These are phyloP conservation scores for Exophiala dermatitidis DNA, from an alignment of 2,329 filamentous ascomycete species.

Conservation along the genomic window DNA sequence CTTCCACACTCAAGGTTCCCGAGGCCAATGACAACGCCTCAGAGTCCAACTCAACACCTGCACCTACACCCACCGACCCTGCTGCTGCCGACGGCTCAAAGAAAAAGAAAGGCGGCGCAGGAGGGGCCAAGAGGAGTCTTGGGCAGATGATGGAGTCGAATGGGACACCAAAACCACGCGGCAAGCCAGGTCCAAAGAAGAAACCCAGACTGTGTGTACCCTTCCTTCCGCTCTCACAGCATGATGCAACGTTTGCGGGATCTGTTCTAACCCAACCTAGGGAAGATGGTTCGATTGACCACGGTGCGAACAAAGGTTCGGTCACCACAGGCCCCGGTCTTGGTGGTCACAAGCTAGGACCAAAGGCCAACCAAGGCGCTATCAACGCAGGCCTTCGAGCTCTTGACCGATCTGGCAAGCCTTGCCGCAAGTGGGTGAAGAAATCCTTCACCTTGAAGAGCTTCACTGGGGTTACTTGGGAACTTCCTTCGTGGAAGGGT, in stretches of 20 bases:
- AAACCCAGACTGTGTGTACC: slow-evolving; percentile 79
- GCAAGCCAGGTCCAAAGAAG: slow-evolving; percentile 94
- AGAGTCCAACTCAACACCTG: slow-evolving; percentile 32
- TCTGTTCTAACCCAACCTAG: slow-evolving; percentile 30
- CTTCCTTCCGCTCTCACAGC: background rate
- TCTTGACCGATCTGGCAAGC: slow-evolving; percentile 83
- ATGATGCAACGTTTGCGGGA: background rate
- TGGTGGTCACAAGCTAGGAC: slow-evolving; percentile 69
- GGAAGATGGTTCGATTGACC: slow-evolving; percentile 45
- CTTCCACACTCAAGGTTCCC: slow-evolving; percentile 37
- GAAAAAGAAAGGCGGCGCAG: slow-evolving; percentile 69
- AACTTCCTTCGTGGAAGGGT: slow-evolving; percentile 71
- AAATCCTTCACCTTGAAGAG: slow-evolving; percentile 79
- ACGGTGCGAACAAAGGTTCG: slow-evolving; percentile 38
- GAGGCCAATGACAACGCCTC: slow-evolving; percentile 35
- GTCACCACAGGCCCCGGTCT: slow-evolving; percentile 44
- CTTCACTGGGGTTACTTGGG: slow-evolving; percentile 83
- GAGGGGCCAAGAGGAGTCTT: slow-evolving; percentile 53
- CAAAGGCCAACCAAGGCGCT: slow-evolving; percentile 92
- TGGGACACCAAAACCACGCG: slow-evolving; percentile 60
- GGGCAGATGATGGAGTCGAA: slow-evolving; percentile 45
- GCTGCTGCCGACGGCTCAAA: slow-evolving; percentile 49
- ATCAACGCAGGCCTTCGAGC: slow-evolving; percentile 95
- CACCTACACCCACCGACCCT: slow-evolving; percentile 38
- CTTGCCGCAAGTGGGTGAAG: slow-evolving; percentile 84